Base-by-base conservation (phyloP, 2,329 filamentous ascomycete genomes). In the Biscogniauxia sp. region DNA sequence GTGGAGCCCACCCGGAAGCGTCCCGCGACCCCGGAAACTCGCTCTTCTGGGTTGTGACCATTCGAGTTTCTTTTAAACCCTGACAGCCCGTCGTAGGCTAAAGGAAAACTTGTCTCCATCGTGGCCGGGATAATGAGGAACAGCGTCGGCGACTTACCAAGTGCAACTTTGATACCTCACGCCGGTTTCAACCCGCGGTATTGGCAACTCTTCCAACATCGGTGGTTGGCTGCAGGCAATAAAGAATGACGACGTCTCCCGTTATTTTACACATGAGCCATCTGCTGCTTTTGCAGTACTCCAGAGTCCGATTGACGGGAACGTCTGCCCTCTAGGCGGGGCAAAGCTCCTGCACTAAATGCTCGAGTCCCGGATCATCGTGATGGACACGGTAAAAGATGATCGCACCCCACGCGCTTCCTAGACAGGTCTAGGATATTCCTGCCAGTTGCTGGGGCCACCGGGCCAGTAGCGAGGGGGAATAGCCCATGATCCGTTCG, bases 1-100 rank as follows among this genome's bases (percentile, higher is more conserved):
- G 64, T 68, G 66, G 66, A 62, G 55, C 62, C 61, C 59, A 53
- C 25, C 66, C 66, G 66, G 66, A 68, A 67, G 65, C 51, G 59
- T 67, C 64, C 66, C 66, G 66, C 66, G 66, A 64, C 65, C 65
- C 66, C 62, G 61, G 65, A 56, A 62, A 63, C 62, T 67, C 61
- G 65, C 60, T 55, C 62, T 60, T 53, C 60, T 58, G 56, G 56
- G 64, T 61, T 65, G 62, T 59, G 50, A 60, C 53, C 56, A 57
- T 58, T 60, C 55, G 51, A 23, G 55, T 58, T 59, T 61, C 56
- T 53, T 61, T 55, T 58, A 52, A 56, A 56, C 41, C 53, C 52
- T 60, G 28, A 57, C 60, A 51, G 53, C 26, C 54, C 23, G 26
- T 53, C 49, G 57, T 28, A 60, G 53, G 51, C 51, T 55, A 64